These are phyloP conservation scores for Flaveria ramosissima DNA, from an alignment of 129 eudicot species.

Conservation along the genomic window DNA sequence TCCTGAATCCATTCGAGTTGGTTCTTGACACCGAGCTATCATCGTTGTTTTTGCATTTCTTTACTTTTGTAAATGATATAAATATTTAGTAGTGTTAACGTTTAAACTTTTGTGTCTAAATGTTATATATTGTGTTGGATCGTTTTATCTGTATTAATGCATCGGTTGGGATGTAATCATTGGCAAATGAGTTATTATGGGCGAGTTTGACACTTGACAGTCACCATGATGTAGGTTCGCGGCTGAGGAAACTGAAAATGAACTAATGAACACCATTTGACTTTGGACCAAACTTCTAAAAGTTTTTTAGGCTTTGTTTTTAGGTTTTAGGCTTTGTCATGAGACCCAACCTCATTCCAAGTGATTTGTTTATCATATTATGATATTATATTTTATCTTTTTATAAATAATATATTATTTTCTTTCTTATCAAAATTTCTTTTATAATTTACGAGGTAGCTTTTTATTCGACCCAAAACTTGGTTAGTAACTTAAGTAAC, in stretches of 20 bases:
- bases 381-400: too few species aligned
- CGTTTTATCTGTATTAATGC: neutral
- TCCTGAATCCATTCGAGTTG: conserved; percentile 23
- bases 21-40: conserved; percentile 15
- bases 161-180: neutral
- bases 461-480: too few species aligned
- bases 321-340: too few species aligned
- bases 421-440: too few species aligned
- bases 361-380: too few species aligned
- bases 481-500: too few species aligned
- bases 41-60: neutral
- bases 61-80: conserved; percentile 31
- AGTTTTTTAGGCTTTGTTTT: too few species aligned
- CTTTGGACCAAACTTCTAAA: too few species aligned
- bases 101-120: neutral
- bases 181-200: neutral
- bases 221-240: neutral
- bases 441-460: too few species aligned
- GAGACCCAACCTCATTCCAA: too few species aligned
- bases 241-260: neutral
- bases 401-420: too few species aligned
- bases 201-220: neutral
- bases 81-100: conserved; percentile 2
- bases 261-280: too few species aligned
- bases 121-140: neutral